A percentile compares a stretch with the other conserved stretches of the same genome.
Evolutionary conservation across 176 grass and related monocot genomes (phyloP).

Genomic region (Calamus simplicifolius): DNA sequence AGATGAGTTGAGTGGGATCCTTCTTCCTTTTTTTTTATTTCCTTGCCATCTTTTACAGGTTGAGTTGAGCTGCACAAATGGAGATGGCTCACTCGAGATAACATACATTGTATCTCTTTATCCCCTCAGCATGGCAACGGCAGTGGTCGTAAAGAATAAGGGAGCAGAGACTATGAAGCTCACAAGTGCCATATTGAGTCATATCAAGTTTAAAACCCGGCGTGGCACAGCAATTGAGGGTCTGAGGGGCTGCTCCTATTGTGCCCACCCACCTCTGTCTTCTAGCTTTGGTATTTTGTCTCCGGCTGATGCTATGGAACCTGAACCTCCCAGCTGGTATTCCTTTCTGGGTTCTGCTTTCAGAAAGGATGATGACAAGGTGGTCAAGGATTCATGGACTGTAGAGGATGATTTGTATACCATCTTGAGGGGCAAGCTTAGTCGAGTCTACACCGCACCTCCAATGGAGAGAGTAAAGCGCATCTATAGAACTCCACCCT

Average conservation of each 20-base stretch:
- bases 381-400: constrained; percentile 42
- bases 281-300: constrained; percentile 46
- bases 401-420: constrained; percentile 72
- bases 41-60: constrained; percentile 22
- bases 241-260: constrained; percentile 61
- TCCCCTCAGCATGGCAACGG: constrained; percentile 70
- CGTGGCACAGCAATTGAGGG: constrained; percentile 57
- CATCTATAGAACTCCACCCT: constrained; percentile 60
- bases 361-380: constrained; percentile 2
- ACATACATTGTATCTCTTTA: constrained; percentile 87
- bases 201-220: constrained; percentile 70
- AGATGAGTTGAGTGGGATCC: too few species aligned
- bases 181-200: constrained; percentile 72
- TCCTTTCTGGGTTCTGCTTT: constrained; percentile 12
- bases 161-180: constrained; percentile 57
- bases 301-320: constrained; percentile 69
- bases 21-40: not conserved
- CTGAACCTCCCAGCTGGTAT: constrained; percentile 52
- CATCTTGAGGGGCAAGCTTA: constrained; percentile 65
- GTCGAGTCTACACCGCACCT: constrained; percentile 76
- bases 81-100: constrained; percentile 49
- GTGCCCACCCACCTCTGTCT: constrained; percentile 48
- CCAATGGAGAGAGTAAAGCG: constrained; percentile 77
- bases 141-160: constrained; percentile 75
- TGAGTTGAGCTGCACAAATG: constrained; percentile 69